Conservation (phyloP, 192 early-diverging fungal genomes). For the Physocladia obscura region DNA sequence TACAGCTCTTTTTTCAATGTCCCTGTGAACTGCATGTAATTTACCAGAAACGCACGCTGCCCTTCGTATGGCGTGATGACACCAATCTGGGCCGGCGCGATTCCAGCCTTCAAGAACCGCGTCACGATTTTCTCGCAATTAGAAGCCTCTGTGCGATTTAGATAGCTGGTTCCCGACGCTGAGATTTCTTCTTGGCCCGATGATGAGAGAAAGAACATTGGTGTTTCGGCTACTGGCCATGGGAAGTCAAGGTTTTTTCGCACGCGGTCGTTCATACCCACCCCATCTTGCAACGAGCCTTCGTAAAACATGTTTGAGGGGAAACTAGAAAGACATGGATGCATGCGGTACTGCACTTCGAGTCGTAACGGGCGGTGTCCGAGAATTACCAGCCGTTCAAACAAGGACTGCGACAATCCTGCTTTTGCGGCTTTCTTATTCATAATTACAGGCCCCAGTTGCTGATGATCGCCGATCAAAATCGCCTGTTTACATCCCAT, state of each 20-base stretch:
- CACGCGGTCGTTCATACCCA: slow-evolving; percentile 86
- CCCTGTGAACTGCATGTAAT: slow-evolving; percentile 94
- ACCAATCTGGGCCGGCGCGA: slow-evolving; percentile 89
- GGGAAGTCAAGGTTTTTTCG: slow-evolving; percentile 90
- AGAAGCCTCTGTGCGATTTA: slow-evolving; percentile 95
- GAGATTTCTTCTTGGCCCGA: slow-evolving; percentile 96
- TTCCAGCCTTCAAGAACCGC: slow-evolving; percentile 82
- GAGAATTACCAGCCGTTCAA: slow-evolving; percentile 91
- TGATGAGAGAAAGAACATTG: slow-evolving; percentile 93
- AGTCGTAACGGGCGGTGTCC: slow-evolving; percentile 91
- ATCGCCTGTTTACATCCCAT: slow-evolving; percentile 94
- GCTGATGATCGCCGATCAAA: slow-evolving; percentile 98
- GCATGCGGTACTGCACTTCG: slow-evolving; percentile 99
- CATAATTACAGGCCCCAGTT: slow-evolving; percentile 95
- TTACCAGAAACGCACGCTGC: slow-evolving; percentile 91
- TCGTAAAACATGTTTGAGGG: slow-evolving; percentile 99
- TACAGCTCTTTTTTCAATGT: slow-evolving; percentile 88
- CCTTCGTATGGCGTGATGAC: slow-evolving; percentile 99
- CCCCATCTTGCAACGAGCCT: slow-evolving; percentile 95
- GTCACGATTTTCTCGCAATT: slow-evolving; percentile 98
- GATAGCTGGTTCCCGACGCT: slow-evolving; percentile 93
- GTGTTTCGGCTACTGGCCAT: slow-evolving; percentile 90
- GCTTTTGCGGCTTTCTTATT: slow-evolving; percentile 95
- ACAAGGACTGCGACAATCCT: slow-evolving; percentile 91
- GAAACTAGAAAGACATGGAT: slow-evolving; percentile 97